Evolutionary conservation across 164 flowering plant species (phyloP).

Genomic region (Santalum album): DNA sequence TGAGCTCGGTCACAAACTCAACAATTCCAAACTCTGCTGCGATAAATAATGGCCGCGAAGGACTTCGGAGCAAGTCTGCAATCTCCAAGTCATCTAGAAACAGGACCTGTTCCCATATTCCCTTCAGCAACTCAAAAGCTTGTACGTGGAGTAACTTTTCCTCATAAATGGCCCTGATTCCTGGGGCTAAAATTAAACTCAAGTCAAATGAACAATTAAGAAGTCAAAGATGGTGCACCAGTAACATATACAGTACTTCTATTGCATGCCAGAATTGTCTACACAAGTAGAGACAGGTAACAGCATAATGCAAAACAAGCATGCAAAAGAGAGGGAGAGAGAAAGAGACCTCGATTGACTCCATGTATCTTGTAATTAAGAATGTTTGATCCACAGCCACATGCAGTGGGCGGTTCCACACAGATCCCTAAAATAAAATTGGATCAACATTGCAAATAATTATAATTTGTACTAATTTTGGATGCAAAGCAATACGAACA

Average conservation of each 20-base stretch:
- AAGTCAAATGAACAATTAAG: not conserved
- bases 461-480: no score
- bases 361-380: not conserved
- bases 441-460: no score
- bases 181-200: conserved; percentile 6
- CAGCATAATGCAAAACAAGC: no score
- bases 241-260: no score
- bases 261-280: no score
- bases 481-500: no score
- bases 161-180: not conserved
- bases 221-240: no score
- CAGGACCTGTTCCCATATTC: conserved; percentile 4
- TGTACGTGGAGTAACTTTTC: conserved; percentile 1
- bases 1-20: conserved; percentile 14
- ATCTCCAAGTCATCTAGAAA: conserved; percentile 5
- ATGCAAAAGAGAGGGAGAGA: not conserved
- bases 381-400: not conserved
- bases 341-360: not conserved
- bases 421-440: not conserved
- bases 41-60: conserved; percentile 11
- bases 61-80: conserved; percentile 3
- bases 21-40: conserved; percentile 23
- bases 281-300: no score
- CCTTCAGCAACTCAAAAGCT: conserved; percentile 3
- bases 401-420: not conserved